phyloP scores from a whole-genome alignment of 1,284 basidiomycete genomes.

The Ceratobasidium sp. region DNA sequence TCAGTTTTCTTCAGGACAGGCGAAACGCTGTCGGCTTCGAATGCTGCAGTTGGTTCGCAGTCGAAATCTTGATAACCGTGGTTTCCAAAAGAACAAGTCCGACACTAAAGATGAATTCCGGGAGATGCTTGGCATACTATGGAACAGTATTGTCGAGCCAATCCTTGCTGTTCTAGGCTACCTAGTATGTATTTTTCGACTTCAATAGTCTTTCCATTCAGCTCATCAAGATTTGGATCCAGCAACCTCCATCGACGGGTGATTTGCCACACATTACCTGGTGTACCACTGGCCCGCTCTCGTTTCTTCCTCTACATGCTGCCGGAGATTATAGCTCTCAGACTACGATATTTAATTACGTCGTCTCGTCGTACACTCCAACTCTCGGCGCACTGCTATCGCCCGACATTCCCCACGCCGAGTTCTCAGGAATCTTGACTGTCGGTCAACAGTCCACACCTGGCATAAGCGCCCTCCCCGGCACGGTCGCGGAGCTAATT shows the following conservation, averaged over 20 bases:
- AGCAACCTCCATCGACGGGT: background rate
- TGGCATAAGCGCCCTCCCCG: too few relatives aligned
- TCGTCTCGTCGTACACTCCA: conserved; percentile 54
- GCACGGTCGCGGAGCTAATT: too few relatives aligned
- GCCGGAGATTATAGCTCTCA: conserved; percentile 51
- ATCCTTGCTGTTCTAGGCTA: conserved; percentile 18
- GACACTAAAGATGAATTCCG: background rate
- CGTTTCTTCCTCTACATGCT: conserved; percentile 57
- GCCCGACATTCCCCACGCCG: too few relatives aligned
- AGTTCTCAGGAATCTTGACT: too few relatives aligned
- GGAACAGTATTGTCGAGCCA: conserved; percentile 40
- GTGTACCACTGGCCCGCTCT: conserved; percentile 56
- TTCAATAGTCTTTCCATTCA: too few relatives aligned
- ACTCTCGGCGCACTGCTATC: conserved; percentile 47
- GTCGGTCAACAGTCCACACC: too few relatives aligned
- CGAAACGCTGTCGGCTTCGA: background rate
- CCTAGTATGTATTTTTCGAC: background rate
- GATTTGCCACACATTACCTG: conserved; percentile 54
- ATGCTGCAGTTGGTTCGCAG: background rate
- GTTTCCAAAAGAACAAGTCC: background rate
- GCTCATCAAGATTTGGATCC: too few relatives aligned
- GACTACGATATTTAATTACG: conserved; percentile 47
- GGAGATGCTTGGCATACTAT: conserved; percentile 7
- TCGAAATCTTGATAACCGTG: background rate
- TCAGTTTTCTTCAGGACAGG: background rate